A percentile compares a stretch with the other conserved stretches of the same genome.
phyloP scores from a whole-genome alignment of 164 flowering plant species.

The Tetrastigma voinierianum region DNA sequence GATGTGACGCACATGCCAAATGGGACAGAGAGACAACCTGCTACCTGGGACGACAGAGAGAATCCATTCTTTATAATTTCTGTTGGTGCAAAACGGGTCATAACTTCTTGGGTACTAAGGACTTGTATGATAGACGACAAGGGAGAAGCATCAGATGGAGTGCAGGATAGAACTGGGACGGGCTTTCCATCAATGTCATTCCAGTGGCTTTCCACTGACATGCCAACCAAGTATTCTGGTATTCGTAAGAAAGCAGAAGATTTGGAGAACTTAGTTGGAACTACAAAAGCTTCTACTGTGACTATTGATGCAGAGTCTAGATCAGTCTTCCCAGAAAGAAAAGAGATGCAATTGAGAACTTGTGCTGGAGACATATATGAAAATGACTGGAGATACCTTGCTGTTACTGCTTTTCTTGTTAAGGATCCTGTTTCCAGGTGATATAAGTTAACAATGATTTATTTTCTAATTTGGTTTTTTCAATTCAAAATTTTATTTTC shows the following conservation, averaged over 20 bases:
- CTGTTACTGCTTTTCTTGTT: conserved; percentile 93
- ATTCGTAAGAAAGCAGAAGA: conserved; percentile 24
- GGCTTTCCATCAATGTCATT: conserved; percentile 55
- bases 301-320: conserved; percentile 13
- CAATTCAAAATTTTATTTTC: neutral
- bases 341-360: conserved; percentile 21
- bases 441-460: conserved; percentile 3
- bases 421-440: conserved; percentile 62
- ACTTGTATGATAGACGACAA: conserved; percentile 25
- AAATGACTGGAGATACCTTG: conserved; percentile 96
- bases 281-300: conserved; percentile 16
- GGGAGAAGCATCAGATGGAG: conserved; percentile 16
- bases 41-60: conserved; percentile 30
- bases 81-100: conserved; percentile 92
- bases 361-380: conserved; percentile 41
- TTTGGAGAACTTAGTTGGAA: conserved; percentile 11
- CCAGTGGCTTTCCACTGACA: conserved; percentile 95
- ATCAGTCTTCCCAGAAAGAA: conserved; percentile 13
- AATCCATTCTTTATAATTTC: conserved; percentile 68
- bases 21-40: conserved; percentile 7
- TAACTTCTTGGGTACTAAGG: conserved; percentile 81
- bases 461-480: neutral
- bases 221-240: conserved; percentile 64
- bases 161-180: conserved; percentile 17
- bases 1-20: conserved; percentile 17